phyloP scores from a whole-genome alignment of 2,329 filamentous ascomycete genomes.

The Colletotrichum truncatum region DNA sequence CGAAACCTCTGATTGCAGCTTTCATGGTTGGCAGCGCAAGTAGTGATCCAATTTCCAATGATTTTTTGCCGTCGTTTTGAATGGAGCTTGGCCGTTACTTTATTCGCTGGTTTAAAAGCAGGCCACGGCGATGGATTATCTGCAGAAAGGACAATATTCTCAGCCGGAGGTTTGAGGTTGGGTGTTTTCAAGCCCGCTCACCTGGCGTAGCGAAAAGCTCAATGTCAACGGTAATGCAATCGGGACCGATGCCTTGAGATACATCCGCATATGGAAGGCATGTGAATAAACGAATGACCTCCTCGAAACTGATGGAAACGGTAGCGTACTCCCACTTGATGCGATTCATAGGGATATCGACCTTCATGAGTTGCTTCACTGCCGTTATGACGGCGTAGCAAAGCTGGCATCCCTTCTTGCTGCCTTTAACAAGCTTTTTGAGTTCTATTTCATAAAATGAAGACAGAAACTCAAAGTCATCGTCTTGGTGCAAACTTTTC shows the following conservation, averaged over 20 bases:
- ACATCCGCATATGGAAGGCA: too few species aligned
- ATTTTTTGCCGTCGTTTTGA: neutral
- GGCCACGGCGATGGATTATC: conserved; percentile 6
- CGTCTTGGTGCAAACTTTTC: too few species aligned
- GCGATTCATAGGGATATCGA: too few species aligned
- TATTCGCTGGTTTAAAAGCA: neutral
- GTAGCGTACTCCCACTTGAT: too few species aligned
- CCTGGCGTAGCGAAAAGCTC: neutral
- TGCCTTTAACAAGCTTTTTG: neutral
- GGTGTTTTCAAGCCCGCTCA: neutral
- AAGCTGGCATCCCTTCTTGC: conserved; percentile 10
- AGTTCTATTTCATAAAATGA: too few species aligned
- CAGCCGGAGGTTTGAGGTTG: neutral
- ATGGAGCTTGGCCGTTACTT: neutral
- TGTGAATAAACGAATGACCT: too few species aligned
- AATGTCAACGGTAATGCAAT: neutral
- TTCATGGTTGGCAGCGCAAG: neutral
- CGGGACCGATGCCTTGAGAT: neutral
- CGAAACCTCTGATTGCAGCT: neutral
- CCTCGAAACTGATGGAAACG: too few species aligned
- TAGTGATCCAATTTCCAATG: neutral
- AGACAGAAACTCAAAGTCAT: too few species aligned
- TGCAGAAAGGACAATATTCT: neutral
- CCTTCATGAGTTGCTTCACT: too few species aligned
- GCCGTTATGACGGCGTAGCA: conserved; percentile 20